Conservation (phyloP, 2,329 filamentous ascomycete species). For the Didymella exigua region DNA sequence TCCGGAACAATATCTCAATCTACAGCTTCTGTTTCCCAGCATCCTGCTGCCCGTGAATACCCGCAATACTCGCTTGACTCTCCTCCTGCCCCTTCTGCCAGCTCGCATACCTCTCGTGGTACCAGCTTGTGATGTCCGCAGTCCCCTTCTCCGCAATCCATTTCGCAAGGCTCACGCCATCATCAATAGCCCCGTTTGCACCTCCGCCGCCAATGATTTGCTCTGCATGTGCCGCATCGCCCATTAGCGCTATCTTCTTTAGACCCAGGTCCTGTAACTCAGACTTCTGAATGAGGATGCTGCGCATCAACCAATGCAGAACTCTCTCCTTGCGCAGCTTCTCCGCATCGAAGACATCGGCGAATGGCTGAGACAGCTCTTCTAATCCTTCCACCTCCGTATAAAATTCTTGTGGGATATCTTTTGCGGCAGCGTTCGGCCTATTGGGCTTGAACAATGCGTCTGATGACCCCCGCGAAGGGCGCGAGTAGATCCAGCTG, state of each 20-base stretch:
- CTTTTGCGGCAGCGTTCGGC: constrained; percentile 34
- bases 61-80: constrained; percentile 6
- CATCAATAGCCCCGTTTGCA: constrained; percentile 49
- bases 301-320: constrained; percentile 53
- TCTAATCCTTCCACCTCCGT: constrained; percentile 37
- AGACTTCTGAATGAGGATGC: constrained; percentile 20
- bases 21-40: background rate
- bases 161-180: constrained; percentile 42
- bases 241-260: constrained; percentile 27
- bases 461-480: constrained; percentile 35
- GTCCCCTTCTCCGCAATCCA: constrained; percentile 23
- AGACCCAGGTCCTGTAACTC: constrained; percentile 28
- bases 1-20: constrained; percentile 25
- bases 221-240: constrained; percentile 50
- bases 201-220: constrained; percentile 51
- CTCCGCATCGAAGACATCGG: constrained; percentile 39
- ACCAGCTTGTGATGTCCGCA: background rate
- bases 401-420: constrained; percentile 47
- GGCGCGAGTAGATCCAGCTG: constrained; percentile 50
- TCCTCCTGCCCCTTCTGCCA: constrained; percentile 10
- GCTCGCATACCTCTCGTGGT: background rate
- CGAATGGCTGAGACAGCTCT: constrained; percentile 39
- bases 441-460: constrained; percentile 44
- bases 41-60: constrained; percentile 3
- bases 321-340: constrained; percentile 43